Evolutionary conservation across 345 rosid species (phyloP), one percentile per base, ranked within the genome.

Genomic region (Chamaenerion angustifolium): DNA sequence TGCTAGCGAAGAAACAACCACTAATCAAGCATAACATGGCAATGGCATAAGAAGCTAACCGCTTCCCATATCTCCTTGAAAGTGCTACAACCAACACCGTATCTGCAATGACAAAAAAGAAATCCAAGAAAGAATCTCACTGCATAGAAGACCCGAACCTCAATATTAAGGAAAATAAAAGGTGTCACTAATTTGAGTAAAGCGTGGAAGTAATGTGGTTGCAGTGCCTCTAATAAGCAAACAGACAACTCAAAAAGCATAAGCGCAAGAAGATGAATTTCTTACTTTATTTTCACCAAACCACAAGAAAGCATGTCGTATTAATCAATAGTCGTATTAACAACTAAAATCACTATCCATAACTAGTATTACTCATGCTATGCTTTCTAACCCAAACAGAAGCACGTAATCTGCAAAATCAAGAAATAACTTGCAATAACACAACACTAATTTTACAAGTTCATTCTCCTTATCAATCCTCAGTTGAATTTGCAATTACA

Each of bases 1-100:
- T 90, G 74, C 93, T 92, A 45, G 96, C 92, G 64, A 92, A 87
- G 93, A 92, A 92, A 61, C 98, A 92, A 17, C 98, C 98, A 54
- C 95, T 92, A 58, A 95, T 81, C 60, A 92, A 72, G 80, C 98
- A 87, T 15, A 92, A 85, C 96, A 87, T 92, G 6, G 96, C 96
- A 45, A 87, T 77, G 15, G 93, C 74, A 62, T 92, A 92, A 5
- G 96, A 77, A 44, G 89, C 96, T 41, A 92, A 68, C 31, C 98
- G 95, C 66, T 77, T 87, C 48, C 98, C 98, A 46, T 84, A 87
- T 65, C 74, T 92, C 58, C 89, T 78, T 12, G 98, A 87, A n/a
- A n/a, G n/a, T n/a, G n/a, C n/a, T n/a, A n/a, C n/a, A n/a, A n/a
- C n/a, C n/a, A n/a, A n/a, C n/a, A 82, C 78, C 48, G 95, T 74